Evolutionary conservation across 257 asterid species (phyloP), one percentile per base, ranked within the genome.

Genomic region (Scutellaria baicalensis): DNA sequence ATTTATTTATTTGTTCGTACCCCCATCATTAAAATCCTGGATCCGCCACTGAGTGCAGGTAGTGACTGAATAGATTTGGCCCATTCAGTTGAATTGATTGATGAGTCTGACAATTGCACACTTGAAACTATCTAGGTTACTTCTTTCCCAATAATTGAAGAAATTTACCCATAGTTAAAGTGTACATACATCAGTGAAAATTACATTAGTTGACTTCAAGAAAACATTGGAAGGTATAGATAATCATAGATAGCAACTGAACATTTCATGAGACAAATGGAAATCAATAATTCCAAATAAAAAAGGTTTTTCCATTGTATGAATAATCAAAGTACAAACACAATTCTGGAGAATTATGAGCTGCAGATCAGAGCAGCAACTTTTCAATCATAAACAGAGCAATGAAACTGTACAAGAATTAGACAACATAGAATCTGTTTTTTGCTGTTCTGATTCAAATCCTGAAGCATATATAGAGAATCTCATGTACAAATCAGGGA

Each of bases 381-480:
- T 75, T 42, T 14, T 68, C 43, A 23, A 63, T 69, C 71, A 48
- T 71, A 44, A 64, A 67, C 17, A 61, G 59, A 61, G 59, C 17
- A 67, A 18, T 51, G 67, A 57, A 73, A 83, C 69, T 83, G 71
- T 80, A 76, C 88, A 83, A 51, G 18, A 61, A 70, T 50, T 49
- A 66, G 69, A 75, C 57, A 65, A 74, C 57, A 51, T 66, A 68
- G 66, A 35, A 69, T 48, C 64, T 40, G 67, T 47, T 57, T 9
- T 57, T 52, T 65, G 40, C 20, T 45, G 55, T 47, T 73, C 72
- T 43, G 39, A 62, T 76, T 77, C 70, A 31, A 55, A 40, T 48
- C 38, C 44, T 49, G 69, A 68, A 74, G 42, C 64, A 21, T 57
- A 21, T 57, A 27, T 27, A 27, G 33, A 27, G 33, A 27, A 27